A percentile compares a stretch with the other conserved stretches of the same genome.
Conservation (phyloP, 1,139 yeast genomes). For the Candida labiduridarum region DNA sequence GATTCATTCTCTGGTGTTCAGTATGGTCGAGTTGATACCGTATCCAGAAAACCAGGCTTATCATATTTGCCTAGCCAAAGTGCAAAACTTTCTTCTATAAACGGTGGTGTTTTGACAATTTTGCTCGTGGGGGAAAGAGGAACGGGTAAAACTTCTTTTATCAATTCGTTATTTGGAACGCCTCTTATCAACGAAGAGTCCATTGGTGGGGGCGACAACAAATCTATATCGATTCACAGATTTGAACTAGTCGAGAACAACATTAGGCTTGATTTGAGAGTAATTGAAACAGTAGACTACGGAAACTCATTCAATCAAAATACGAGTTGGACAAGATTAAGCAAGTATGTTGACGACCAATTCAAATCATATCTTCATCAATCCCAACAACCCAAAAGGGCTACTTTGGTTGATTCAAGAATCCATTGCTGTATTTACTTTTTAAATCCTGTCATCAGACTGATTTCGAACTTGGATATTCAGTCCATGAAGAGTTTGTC, state of each 20-base stretch:
- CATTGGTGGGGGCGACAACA: constrained; percentile 8
- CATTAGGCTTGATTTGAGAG: constrained; percentile 51
- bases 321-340: constrained; percentile 59
- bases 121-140: constrained; percentile 81
- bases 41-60: constrained; percentile 22
- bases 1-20: background rate
- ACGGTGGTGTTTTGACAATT: constrained; percentile 51
- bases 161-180: constrained; percentile 52
- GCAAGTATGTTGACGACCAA: constrained; percentile 63
- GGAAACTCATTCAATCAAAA: constrained; percentile 43
- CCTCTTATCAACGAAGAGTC: constrained; percentile 14
- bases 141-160: constrained; percentile 80
- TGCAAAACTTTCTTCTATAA: constrained; percentile 20
- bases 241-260: constrained; percentile 53
- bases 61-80: constrained; percentile 30
- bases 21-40: background rate
- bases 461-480: constrained; percentile 62
- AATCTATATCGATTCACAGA: constrained; percentile 26
- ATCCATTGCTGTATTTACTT: constrained; percentile 81
- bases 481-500: constrained; percentile 69
- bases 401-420: constrained; percentile 51
- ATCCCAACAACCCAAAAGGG: constrained; percentile 73
- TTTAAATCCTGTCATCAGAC: constrained; percentile 57
- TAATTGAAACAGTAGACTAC: constrained; percentile 38
- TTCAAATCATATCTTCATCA: constrained; percentile 59